A percentile compares a stretch with the other conserved stretches of the same genome.
Evolutionary conservation across 1,284 basidiomycete species (phyloP).

Genomic region (Puccinia horiana): DNA sequence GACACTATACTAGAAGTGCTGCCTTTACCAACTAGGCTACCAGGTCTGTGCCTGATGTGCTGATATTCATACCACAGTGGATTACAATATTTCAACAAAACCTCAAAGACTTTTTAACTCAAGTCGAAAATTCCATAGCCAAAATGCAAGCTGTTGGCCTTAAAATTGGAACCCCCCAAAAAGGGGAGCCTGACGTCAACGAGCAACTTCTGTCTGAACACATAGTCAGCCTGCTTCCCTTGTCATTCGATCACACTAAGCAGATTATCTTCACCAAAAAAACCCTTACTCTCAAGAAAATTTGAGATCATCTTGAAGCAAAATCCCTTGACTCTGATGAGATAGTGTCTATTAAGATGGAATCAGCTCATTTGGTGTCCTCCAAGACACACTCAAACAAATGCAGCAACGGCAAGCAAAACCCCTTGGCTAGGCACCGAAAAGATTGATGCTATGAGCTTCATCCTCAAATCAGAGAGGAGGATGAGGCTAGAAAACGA

Average conservation of each 20-base stretch:
- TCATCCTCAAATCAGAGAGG: neutral
- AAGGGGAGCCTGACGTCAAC: neutral
- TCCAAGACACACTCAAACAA: neutral
- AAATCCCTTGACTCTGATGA: neutral
- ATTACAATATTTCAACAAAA: too few relatives aligned
- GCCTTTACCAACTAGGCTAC: too few relatives aligned
- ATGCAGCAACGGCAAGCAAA: slow-evolving; percentile 19
- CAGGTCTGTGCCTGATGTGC: too few relatives aligned
- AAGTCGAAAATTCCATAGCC: neutral
- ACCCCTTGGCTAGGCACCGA: neutral
- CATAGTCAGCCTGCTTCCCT: neutral
- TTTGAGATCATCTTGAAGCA: neutral
- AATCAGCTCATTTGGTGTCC: neutral
- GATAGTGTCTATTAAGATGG: neutral
- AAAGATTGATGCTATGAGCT: slow-evolving; percentile 7
- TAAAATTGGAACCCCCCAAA: neutral
- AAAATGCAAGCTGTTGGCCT: neutral
- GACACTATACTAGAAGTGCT: too few relatives aligned
- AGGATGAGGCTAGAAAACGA: too few relatives aligned
- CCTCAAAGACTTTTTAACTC: neutral
- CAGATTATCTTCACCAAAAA: neutral
- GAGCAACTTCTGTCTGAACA: neutral
- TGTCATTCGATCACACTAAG: neutral
- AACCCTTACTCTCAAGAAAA: neutral
- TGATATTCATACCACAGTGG: too few relatives aligned